Percentiles rank a stretch among this genome's conserved stretches.
Conservation (phyloP, 1,139 yeast genomes). For the Blastobotrys buckinghamii region DNA sequence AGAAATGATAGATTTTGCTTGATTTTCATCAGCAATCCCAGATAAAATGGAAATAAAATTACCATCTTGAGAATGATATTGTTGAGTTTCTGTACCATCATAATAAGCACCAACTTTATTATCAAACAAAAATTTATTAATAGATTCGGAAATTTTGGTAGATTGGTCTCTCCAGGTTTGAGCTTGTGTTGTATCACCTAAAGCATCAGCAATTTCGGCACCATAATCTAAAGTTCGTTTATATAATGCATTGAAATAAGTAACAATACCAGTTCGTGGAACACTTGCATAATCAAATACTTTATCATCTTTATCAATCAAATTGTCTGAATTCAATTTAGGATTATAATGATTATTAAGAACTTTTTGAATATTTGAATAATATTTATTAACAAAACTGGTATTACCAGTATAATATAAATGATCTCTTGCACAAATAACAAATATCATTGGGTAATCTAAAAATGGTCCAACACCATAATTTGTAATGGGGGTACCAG, state of each 20-base stretch:
- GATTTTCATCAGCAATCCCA: not conserved
- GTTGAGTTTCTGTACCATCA: not conserved
- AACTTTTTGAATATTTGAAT: not conserved
- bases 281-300: not conserved
- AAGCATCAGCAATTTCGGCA: not conserved
- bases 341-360: not conserved
- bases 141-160: not conserved
- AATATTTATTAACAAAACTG: not conserved
- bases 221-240: not conserved
- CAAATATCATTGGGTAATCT: constrained; percentile 1
- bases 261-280: not conserved
- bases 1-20: not conserved
- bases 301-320: not conserved
- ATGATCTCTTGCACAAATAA: not conserved
- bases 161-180: not conserved
- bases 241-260: not conserved
- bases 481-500: not conserved
- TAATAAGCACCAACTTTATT: not conserved
- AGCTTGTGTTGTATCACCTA: not conserved
- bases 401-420: constrained; percentile 1
- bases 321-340: not conserved
- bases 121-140: not conserved
- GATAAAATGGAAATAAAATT: not conserved
- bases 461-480: not conserved
- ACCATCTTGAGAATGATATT: constrained; percentile 1